phyloP scores from a whole-genome alignment of 139 green algal species.

The Picochlorum sp. region DNA sequence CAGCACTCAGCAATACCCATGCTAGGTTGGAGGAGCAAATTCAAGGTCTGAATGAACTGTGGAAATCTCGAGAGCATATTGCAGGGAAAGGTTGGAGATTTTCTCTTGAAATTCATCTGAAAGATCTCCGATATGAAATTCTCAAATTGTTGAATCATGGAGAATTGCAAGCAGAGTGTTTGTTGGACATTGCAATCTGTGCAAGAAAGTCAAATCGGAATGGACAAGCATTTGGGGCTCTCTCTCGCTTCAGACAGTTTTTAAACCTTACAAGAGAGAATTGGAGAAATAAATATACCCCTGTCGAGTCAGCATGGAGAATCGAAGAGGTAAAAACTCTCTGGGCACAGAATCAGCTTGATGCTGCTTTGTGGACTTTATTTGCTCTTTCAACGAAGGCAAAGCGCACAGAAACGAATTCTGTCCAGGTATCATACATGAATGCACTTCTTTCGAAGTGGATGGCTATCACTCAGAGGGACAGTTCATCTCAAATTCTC shows the following conservation, averaged over 20 bases:
- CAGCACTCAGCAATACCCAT: slow-evolving; percentile 6
- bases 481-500: slow-evolving; percentile 29
- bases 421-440: slow-evolving; percentile 20
- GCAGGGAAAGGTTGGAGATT: slow-evolving; percentile 20
- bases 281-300: background rate
- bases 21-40: slow-evolving; percentile 10
- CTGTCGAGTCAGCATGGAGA: slow-evolving; percentile 27
- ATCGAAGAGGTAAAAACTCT: slow-evolving; percentile 73
- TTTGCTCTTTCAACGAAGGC: slow-evolving; percentile 12
- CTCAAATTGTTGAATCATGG: slow-evolving; percentile 17
- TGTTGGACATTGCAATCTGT: slow-evolving; percentile 26
- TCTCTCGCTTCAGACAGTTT: slow-evolving; percentile 22
- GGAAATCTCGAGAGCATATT: slow-evolving; percentile 7
- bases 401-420: background rate
- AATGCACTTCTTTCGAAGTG: slow-evolving; percentile 60
- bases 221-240: slow-evolving; percentile 18
- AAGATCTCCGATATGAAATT: slow-evolving; percentile 35
- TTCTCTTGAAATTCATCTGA: slow-evolving; percentile 43
- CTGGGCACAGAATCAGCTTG: slow-evolving; percentile 51
- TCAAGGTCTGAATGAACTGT: background rate
- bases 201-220: slow-evolving; percentile 42
- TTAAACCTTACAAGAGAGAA: slow-evolving; percentile 4
- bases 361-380: slow-evolving; percentile 34
- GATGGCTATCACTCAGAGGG: slow-evolving; percentile 40
- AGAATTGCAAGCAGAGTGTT: slow-evolving; percentile 8